These are phyloP conservation scores for Ogataea salicorniae DNA, from an alignment of 805 yeast species.

Conservation along the genomic window DNA sequence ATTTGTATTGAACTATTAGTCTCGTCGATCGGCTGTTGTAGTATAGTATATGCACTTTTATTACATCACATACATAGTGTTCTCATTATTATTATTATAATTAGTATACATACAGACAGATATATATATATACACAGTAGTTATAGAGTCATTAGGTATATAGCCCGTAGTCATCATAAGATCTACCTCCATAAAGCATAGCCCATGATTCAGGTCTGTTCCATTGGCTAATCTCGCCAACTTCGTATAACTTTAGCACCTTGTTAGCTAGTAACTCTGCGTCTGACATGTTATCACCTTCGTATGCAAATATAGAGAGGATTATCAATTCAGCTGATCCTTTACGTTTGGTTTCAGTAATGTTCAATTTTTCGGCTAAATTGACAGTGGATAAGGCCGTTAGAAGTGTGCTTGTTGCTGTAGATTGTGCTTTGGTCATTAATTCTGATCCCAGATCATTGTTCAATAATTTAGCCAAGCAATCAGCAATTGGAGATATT, in stretches of 20 bases:
- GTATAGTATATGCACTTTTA: neutral
- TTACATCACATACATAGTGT: too few relatives aligned
- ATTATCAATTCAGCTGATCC: slow-evolving; percentile 9
- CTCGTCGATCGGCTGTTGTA: too few relatives aligned
- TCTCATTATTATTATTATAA: too few relatives aligned
- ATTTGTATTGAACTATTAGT: too few relatives aligned
- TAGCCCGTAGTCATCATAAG: slow-evolving; percentile 73
- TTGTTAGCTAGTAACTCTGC: slow-evolving; percentile 48
- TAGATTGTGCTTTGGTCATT: neutral
- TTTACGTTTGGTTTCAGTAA: neutral
- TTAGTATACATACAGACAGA: neutral
- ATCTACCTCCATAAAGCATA: slow-evolving; percentile 75
- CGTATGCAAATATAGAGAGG: slow-evolving; percentile 58
- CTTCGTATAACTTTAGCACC: slow-evolving; percentile 24
- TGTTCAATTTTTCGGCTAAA: neutral
- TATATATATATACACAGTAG: neutral
- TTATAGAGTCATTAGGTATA: slow-evolving; percentile 33
- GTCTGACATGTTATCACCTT: slow-evolving; percentile 82
- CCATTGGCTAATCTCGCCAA: slow-evolving; percentile 26
- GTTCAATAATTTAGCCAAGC: slow-evolving; percentile 2
- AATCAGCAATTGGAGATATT: slow-evolving; percentile 10
- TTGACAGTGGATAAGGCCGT: neutral
- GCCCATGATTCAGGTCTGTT: slow-evolving; percentile 72
- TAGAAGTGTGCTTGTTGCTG: neutral
- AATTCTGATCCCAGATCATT: neutral